Evolutionary conservation across 208 protist genomes (phyloP).

Genomic region (Crithidia brevicula): DNA sequence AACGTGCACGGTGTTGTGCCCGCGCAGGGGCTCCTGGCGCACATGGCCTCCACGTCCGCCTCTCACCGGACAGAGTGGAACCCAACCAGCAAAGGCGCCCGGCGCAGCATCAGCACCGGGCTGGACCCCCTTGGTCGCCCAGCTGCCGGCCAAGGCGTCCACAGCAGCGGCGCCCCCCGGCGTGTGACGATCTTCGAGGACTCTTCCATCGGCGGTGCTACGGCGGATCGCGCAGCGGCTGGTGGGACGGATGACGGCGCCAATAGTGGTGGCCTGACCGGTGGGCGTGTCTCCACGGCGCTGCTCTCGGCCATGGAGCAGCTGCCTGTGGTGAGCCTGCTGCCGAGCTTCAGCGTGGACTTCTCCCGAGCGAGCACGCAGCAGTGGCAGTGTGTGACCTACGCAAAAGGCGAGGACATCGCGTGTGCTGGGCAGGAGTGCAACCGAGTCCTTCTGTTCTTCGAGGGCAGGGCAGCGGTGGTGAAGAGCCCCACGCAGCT

Average conservation of each 20-base stretch:
- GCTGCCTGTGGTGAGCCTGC: conserved; percentile 53
- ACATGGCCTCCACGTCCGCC: conserved; percentile 13
- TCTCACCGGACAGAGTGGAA: background rate
- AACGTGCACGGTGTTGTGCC: conserved; percentile 40
- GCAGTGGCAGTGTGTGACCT: conserved; percentile 53
- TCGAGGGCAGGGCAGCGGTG: conserved; percentile 55
- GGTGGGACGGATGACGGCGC: background rate
- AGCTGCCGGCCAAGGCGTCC: background rate
- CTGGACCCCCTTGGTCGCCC: background rate
- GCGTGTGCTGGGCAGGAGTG: conserved; percentile 71
- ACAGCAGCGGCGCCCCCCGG: conserved; percentile 5
- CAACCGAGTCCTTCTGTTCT: conserved; percentile 75
- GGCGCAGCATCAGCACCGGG: background rate
- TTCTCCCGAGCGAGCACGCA: conserved; percentile 34
- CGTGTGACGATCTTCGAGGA: conserved; percentile 56
- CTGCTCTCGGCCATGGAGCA: conserved; percentile 50
- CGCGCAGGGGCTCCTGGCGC: conserved; percentile 17
- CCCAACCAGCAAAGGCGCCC: background rate
- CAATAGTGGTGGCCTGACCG: conserved; percentile 13
- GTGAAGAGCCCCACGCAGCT: conserved; percentile 44
- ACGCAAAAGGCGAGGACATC: conserved; percentile 55
- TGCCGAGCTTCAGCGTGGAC: conserved; percentile 31
- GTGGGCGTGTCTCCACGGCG: conserved; percentile 38
- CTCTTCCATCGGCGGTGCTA: background rate
- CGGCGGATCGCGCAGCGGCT: background rate